Evolutionary conservation across 495 filamentous ascomycete species (phyloP).

Genomic region (Talaromyces ruber): DNA sequence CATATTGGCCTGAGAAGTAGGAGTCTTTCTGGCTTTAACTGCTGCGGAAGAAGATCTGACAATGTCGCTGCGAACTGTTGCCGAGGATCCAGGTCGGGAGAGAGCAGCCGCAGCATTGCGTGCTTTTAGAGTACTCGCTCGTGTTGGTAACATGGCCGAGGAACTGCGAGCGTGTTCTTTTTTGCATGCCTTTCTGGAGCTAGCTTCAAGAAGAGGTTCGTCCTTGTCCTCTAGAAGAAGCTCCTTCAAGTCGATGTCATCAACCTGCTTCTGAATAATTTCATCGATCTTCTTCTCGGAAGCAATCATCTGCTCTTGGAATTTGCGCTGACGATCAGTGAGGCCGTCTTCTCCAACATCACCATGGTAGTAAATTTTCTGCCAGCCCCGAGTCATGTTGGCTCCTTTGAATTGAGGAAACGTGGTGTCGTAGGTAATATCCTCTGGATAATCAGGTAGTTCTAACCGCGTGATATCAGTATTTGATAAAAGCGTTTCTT

Average conservation of each 20-base stretch:
- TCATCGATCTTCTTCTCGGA: constrained; percentile 46
- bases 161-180: constrained; percentile 20
- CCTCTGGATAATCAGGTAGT: constrained; percentile 68
- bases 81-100: constrained; percentile 25
- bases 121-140: constrained; percentile 37
- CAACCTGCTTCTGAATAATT: constrained; percentile 52
- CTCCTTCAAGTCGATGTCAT: constrained; percentile 14
- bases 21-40: constrained; percentile 25
- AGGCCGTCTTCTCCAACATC: constrained; percentile 63
- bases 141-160: constrained; percentile 14
- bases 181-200: constrained; percentile 12
- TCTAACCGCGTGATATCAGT: constrained; percentile 28
- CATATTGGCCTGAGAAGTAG: constrained; percentile 30
- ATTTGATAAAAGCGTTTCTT: not conserved
- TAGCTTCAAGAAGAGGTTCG: constrained; percentile 15
- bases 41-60: constrained; percentile 23
- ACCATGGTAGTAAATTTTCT: constrained; percentile 50
- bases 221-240: not conserved
- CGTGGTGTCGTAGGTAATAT: constrained; percentile 52
- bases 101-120: constrained; percentile 49
- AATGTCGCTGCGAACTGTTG: constrained; percentile 14
- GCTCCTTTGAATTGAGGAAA: constrained; percentile 45
- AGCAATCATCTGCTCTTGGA: constrained; percentile 40
- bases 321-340: constrained; percentile 49
- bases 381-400: constrained; percentile 61